Evolutionary conservation across 164 flowering plant species (phyloP).

Genomic region (Platanus orientalis): DNA sequence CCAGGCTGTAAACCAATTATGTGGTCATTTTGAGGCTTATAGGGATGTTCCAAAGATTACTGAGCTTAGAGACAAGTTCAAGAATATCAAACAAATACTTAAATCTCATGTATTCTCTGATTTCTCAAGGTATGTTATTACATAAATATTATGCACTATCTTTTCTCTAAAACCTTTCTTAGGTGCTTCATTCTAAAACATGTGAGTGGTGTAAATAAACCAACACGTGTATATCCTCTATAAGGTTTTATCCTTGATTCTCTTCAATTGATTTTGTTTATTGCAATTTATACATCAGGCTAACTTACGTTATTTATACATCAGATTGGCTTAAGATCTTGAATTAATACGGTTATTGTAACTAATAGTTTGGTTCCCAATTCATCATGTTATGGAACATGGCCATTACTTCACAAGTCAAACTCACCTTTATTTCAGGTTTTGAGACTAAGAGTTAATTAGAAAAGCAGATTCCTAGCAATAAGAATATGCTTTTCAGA

Average conservation of each 20-base stretch:
- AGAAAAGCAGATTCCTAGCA: too few species aligned
- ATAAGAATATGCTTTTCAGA: too few species aligned
- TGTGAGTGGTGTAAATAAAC: background rate
- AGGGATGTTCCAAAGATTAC: conserved; percentile 90
- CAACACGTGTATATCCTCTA: too few species aligned
- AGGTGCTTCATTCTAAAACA: background rate
- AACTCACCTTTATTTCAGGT: too few species aligned
- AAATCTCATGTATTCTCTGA: conserved; percentile 97
- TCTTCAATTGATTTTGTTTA: background rate
- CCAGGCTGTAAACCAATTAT: conserved; percentile 96
- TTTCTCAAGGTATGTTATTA: conserved; percentile 72
- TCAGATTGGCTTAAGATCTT: too few species aligned
- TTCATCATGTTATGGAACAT: too few species aligned
- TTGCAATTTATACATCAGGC: background rate
- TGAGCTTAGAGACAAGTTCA: conserved; percentile 92
- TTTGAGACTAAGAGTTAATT: too few species aligned
- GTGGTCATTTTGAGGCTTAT: conserved; percentile 96
- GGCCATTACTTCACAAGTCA: too few species aligned
- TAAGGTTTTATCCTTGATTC: background rate
- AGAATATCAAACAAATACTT: conserved; percentile 90
- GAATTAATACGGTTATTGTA: too few species aligned
- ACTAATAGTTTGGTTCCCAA: too few species aligned
- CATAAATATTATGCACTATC: background rate
- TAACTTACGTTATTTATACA: too few species aligned
- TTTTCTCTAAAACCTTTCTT: background rate